Base-by-base conservation (phyloP, 2,329 filamentous ascomycete species). In the Diaporthe batatas region DNA sequence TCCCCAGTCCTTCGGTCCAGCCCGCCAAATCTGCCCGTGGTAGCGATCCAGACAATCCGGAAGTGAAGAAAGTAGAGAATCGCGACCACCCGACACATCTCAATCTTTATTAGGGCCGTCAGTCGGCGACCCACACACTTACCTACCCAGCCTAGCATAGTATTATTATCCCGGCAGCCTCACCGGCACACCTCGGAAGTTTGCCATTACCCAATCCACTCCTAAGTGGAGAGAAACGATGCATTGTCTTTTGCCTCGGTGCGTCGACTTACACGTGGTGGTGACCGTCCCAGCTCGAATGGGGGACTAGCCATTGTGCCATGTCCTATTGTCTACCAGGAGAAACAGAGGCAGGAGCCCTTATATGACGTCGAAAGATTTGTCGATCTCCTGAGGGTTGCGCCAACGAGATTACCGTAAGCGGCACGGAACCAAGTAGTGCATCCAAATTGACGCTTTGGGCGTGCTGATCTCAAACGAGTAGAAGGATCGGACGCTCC, bases 401-500 rank as follows among this genome's bases (percentile, higher is more conserved):
- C 7, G n/a, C 62, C 25, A 12, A 21, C 32, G 21, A 32, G 2
- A 18, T 32, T 18, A 34, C 47, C 32, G 62, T 34, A 67, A 67
- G 10, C 32, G 62, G 47, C n/a, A 53, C 21, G 62, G 62, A 44
- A 39, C 44, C 32, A n/a, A 39, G n/a, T 53, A 44, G 4, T 53
- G 62, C 47, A 67, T 32, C 62, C n/a, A 12, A 39, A 44, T n/a
- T 29, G 47, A 36, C 36, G n/a, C 14, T 10, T 21, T 53, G 14
- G 14, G 12, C 14, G n/a, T 34, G 14, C 23, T 51, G 47, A 67
- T 67, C 62, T 39, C 47, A 25, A 39, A 53, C 8, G 7, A 18
- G 5, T 18, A 67, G 62, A 29, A 23, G 21, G 47, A 67, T 67
- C 62, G 62, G 23, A 29, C 44, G 8, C 47, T 51, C 25, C 32